These are phyloP conservation scores for Solanum medicagineum DNA, from an alignment of 257 asterid species.

Conservation along the genomic window DNA sequence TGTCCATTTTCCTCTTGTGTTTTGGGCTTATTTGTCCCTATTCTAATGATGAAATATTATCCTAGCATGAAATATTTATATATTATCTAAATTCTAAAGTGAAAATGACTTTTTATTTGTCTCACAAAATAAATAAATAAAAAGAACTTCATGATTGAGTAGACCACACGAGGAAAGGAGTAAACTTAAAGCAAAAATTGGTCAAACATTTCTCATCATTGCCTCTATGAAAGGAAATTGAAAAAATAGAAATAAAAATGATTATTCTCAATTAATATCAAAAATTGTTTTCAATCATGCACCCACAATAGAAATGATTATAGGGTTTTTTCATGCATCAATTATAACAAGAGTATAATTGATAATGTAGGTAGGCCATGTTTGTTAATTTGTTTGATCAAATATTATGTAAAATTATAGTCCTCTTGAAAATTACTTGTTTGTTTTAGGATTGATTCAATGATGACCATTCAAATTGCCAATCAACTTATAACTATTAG, in stretches of 20 bases:
- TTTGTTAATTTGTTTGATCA: not conserved
- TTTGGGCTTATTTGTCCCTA: constrained; percentile 1
- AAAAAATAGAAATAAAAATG: not conserved
- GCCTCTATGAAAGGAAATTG: not conserved
- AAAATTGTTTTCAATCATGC: constrained; percentile 1
- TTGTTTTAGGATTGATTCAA: not conserved
- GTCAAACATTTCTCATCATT: not conserved
- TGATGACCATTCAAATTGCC: not conserved
- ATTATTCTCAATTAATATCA: not conserved
- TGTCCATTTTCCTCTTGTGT: not conserved
- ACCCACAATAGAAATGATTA: constrained; percentile 1
- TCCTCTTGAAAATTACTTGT: not conserved
- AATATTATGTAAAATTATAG: not conserved
- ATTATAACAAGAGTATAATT: not conserved
- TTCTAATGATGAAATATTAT: not conserved
- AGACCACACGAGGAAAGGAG: constrained; percentile 7
- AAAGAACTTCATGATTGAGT: not conserved
- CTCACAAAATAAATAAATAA: not conserved
- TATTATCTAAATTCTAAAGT: not conserved
- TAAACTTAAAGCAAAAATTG: constrained; percentile 1
- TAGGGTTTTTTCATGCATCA: not conserved
- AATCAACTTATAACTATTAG: not conserved
- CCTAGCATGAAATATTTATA: not conserved
- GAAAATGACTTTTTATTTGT: not conserved
- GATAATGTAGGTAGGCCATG: not conserved